Conservation (phyloP, 306 rosid species). For the Cucurbita pepo region DNA sequence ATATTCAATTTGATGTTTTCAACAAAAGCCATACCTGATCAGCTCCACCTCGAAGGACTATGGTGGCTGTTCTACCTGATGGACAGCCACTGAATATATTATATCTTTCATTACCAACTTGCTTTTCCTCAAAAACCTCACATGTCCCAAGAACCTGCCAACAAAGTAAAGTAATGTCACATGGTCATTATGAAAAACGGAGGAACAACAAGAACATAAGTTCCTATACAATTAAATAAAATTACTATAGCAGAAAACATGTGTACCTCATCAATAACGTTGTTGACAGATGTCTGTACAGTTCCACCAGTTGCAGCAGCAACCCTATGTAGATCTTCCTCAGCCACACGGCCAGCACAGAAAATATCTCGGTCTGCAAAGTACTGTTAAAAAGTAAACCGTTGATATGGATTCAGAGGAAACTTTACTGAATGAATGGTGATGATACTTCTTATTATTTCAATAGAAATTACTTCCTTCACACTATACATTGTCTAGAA, state of each 20-base stretch:
- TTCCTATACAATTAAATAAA: background rate
- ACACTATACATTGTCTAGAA: background rate
- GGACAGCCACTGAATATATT: slow-evolving; percentile 94
- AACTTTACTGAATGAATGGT: background rate
- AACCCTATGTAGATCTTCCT: slow-evolving; percentile 84
- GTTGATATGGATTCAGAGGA: background rate
- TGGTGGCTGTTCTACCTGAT: slow-evolving; percentile 85
- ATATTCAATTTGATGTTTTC: background rate
- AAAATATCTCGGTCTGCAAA: slow-evolving; percentile 97
- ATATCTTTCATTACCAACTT: slow-evolving; percentile 96
- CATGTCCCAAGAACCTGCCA: slow-evolving; percentile 89
- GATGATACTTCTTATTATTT: background rate
- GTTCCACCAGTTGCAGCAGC: slow-evolving; percentile 97
- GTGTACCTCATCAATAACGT: slow-evolving; percentile 72
- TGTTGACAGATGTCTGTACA: slow-evolving; percentile 90
- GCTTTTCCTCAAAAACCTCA: slow-evolving; percentile 83
- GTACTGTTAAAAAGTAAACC: slow-evolving; percentile 46
- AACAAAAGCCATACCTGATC: slow-evolving; percentile 52
- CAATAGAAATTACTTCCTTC: background rate
- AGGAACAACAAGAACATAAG: background rate
- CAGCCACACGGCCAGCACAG: slow-evolving; percentile 97
- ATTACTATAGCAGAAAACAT: background rate
- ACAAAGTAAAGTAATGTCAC: slow-evolving; percentile 6
- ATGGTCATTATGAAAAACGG: background rate
- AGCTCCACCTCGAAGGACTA: slow-evolving; percentile 99